Evolutionary conservation across 2,329 filamentous ascomycete genomes (phyloP).

Genomic region (Sphaerulina populicola): DNA sequence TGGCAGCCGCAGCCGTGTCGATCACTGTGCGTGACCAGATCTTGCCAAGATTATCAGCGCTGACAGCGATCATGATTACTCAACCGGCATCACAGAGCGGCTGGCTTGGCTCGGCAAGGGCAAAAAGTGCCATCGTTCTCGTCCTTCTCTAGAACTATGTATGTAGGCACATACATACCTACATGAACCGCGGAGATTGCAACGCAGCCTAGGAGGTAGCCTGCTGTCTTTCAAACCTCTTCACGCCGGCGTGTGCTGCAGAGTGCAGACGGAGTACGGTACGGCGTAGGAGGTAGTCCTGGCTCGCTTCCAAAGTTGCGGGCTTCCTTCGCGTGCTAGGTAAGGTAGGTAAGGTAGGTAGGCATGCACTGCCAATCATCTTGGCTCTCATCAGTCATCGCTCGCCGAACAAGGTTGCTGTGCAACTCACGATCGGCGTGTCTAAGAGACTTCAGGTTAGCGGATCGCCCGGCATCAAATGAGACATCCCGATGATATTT

Average conservation of each 20-base stretch:
- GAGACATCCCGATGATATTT: background rate
- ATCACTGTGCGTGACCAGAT: conserved; percentile 8
- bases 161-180: too few relatives aligned
- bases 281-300: background rate
- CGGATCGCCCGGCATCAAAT: conserved; percentile 3
- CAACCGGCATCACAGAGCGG: background rate
- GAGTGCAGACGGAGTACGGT: background rate
- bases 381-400: conserved; percentile 8
- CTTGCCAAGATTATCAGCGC: background rate
- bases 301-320: background rate
- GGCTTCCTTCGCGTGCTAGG: conserved; percentile 5
- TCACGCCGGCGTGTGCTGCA: background rate
- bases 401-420: conserved; percentile 8
- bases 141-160: too few relatives aligned
- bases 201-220: background rate
- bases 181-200: background rate
- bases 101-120: background rate
- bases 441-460: conserved; percentile 9
- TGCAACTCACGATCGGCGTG: conserved; percentile 8
- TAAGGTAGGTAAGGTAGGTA: too few relatives aligned
- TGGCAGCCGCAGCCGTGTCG: conserved; percentile 9
- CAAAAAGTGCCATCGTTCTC: background rate
- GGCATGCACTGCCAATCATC: conserved; percentile 9
- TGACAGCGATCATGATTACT: background rate
- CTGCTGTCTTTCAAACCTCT: background rate